phyloP scores from a whole-genome alignment of 1,139 yeast genomes.

The Insectozyma bohioensis region DNA sequence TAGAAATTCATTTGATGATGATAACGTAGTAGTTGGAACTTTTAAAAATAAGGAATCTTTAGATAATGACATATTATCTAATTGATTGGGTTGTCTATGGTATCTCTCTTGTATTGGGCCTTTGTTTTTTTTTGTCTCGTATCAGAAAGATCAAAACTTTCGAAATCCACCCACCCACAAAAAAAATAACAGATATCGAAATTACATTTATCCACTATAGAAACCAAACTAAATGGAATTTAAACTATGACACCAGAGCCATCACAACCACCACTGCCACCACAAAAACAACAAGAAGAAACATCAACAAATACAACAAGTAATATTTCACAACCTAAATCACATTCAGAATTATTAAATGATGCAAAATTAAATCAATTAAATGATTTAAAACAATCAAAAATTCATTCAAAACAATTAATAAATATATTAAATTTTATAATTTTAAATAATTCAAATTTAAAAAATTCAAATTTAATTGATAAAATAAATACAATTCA shows the following conservation, averaged over 20 bases:
- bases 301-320: constrained; percentile 1
- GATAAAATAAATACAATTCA: constrained; percentile 49
- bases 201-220: too few species aligned
- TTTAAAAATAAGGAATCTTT: constrained; percentile 19
- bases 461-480: constrained; percentile 27
- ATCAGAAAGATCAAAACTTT: too few species aligned
- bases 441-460: constrained; percentile 27
- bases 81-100: too few species aligned
- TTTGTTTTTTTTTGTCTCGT: too few species aligned
- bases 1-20: constrained; percentile 1
- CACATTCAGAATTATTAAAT: constrained; percentile 30
- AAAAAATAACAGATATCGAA: too few species aligned
- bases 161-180: too few species aligned
- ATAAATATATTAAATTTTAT: constrained; percentile 24
- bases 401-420: constrained; percentile 30
- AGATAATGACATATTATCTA: constrained; percentile 12
- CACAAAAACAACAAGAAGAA: constrained; percentile 4
- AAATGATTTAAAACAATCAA: constrained; percentile 28
- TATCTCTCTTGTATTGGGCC: too few species aligned
- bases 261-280: constrained; percentile 1
- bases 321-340: constrained; percentile 12
- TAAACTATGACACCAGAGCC: neutral
- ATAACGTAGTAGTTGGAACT: constrained; percentile 13
- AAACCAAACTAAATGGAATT: too few species aligned
- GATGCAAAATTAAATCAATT: constrained; percentile 40